A percentile compares a stretch with the other conserved stretches of the same genome.
These are phyloP conservation scores for Thinopyrum elongatum DNA, from an alignment of 176 grass and related monocot species.

Conservation along the genomic window DNA sequence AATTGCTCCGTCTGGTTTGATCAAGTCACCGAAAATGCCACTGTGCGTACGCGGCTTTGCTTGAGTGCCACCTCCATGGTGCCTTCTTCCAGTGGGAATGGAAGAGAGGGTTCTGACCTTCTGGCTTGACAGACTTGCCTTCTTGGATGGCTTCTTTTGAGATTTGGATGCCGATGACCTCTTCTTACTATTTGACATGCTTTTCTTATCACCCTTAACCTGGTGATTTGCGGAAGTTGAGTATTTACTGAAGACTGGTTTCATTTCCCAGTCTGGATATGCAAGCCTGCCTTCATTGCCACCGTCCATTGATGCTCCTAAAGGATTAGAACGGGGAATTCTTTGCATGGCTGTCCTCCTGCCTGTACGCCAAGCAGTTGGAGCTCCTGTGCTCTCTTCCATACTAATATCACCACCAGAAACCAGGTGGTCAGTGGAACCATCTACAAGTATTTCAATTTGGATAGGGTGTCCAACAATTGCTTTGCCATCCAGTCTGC, in stretches of 20 bases:
- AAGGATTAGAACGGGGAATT: slow-evolving; percentile 67
- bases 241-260: slow-evolving; percentile 45
- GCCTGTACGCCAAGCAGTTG: slow-evolving; percentile 84
- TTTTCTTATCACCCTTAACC: slow-evolving; percentile 46
- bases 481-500: slow-evolving; percentile 96
- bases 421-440: slow-evolving; percentile 63
- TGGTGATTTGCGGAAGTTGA: slow-evolving; percentile 39
- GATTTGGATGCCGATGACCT: slow-evolving; percentile 40
- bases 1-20: slow-evolving; percentile 58
- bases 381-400: slow-evolving; percentile 52
- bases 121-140: slow-evolving; percentile 53
- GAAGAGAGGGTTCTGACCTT: slow-evolving; percentile 69
- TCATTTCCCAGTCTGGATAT: slow-evolving; percentile 57
- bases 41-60: slow-evolving; percentile 41
- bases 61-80: slow-evolving; percentile 31
- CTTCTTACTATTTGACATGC: slow-evolving; percentile 16
- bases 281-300: slow-evolving; percentile 46
- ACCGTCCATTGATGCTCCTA: slow-evolving; percentile 46
- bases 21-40: slow-evolving; percentile 65
- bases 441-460: slow-evolving; percentile 89
- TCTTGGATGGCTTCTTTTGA: slow-evolving; percentile 77
- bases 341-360: slow-evolving; percentile 94
- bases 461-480: slow-evolving; percentile 95
- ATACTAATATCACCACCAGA: slow-evolving; percentile 39
- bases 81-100: slow-evolving; percentile 54